Evolutionary conservation across 495 filamentous ascomycete species (phyloP).

Genomic region (Hypoxylon lienhwacheense): DNA sequence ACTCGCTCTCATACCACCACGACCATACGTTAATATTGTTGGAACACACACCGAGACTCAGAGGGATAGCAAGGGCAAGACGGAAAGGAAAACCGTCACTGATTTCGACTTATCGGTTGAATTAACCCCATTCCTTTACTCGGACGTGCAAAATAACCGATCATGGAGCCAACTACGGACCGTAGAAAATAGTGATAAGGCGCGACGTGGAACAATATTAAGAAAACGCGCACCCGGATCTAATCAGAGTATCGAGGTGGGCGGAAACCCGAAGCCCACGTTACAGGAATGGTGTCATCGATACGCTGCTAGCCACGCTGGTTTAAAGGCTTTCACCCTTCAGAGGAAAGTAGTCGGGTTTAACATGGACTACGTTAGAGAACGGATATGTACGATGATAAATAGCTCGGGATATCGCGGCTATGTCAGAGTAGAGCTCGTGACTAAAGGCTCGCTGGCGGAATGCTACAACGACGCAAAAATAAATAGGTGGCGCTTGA

Average conservation of each 20-base stretch:
- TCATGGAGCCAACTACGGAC: constrained; percentile 42
- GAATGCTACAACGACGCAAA: constrained; percentile 58
- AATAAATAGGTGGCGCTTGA: constrained; percentile 61
- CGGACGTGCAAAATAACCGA: constrained; percentile 36
- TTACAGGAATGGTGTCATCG: constrained; percentile 60
- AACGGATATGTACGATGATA: constrained; percentile 52
- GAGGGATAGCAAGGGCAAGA: constrained; percentile 58
- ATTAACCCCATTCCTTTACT: constrained; percentile 53
- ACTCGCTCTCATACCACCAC: constrained; percentile 49
- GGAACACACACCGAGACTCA: constrained; percentile 55
- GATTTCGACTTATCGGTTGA: constrained; percentile 67
- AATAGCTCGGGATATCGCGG: constrained; percentile 64
- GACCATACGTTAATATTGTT: constrained; percentile 49
- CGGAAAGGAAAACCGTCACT: constrained; percentile 88
- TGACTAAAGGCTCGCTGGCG: constrained; percentile 50
- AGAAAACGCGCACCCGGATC: constrained; percentile 44
- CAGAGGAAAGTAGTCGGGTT: constrained; percentile 54
- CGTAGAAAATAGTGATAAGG: constrained; percentile 45
- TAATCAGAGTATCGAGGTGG: constrained; percentile 44
- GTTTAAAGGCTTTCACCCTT: constrained; percentile 56
- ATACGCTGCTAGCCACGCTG: constrained; percentile 53
- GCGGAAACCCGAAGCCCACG: constrained; percentile 42
- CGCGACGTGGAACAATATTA: constrained; percentile 47
- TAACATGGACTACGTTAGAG: constrained; percentile 49
- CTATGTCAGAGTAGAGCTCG: constrained; percentile 53